Conservation (phyloP, 1,139 yeast genomes). For the Candida tropicalis region DNA sequence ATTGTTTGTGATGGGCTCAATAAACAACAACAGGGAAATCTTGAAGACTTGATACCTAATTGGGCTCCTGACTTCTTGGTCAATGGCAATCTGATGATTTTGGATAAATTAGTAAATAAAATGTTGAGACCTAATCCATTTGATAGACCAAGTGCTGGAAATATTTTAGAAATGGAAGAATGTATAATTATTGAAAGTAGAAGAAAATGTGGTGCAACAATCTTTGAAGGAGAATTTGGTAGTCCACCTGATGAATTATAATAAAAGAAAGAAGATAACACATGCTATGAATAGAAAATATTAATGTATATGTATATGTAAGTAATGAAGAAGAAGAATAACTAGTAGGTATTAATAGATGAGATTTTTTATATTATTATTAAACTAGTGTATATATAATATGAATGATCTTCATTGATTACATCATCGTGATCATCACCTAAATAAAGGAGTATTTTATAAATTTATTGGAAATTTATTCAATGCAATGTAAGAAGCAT, state of each 20-base stretch:
- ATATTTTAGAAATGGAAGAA: constrained; percentile 69
- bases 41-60: constrained; percentile 51
- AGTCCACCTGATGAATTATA: constrained; percentile 16
- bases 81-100: constrained; percentile 64
- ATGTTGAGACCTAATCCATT: constrained; percentile 90
- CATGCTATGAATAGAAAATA: too few species aligned
- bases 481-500: too few species aligned
- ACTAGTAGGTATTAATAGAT: too few species aligned
- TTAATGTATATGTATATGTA: too few species aligned
- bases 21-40: constrained; percentile 10
- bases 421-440: too few species aligned
- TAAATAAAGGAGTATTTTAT: too few species aligned
- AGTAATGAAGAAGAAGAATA: too few species aligned
- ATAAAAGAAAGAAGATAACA: not conserved
- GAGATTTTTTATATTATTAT: too few species aligned
- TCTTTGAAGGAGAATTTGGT: constrained; percentile 96
- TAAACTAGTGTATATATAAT: too few species aligned
- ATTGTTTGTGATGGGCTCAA: not conserved
- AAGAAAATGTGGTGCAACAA: constrained; percentile 92
- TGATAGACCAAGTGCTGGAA: constrained; percentile 76
- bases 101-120: constrained; percentile 81
- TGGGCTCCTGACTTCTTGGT: constrained; percentile 89
- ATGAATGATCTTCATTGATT: too few species aligned
- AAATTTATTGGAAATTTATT: too few species aligned
- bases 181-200: constrained; percentile 77